phyloP scores from a whole-genome alignment of 495 filamentous ascomycete genomes.

The Chaetomium fimeti region DNA sequence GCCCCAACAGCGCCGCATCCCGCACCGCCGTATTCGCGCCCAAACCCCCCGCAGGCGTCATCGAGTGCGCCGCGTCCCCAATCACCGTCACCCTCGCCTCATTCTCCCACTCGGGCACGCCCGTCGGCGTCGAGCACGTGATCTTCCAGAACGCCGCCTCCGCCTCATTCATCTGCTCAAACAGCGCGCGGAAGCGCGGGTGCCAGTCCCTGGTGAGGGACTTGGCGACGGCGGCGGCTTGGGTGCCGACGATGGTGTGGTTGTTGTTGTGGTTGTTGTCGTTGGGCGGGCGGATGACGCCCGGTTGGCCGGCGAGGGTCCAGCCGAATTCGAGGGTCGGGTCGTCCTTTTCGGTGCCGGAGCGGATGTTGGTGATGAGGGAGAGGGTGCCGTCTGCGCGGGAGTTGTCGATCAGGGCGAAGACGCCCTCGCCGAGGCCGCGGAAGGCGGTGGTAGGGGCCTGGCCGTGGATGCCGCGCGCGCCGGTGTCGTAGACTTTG shows the following conservation, averaged over 20 bases:
- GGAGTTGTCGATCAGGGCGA: constrained; percentile 41
- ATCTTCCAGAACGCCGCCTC: constrained; percentile 59
- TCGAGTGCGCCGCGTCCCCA: constrained; percentile 60
- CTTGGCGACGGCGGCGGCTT: constrained; percentile 53
- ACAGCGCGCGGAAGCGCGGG: constrained; percentile 47
- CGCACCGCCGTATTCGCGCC: constrained; percentile 59
- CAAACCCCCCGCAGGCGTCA: constrained; percentile 61
- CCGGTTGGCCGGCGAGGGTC: constrained; percentile 54
- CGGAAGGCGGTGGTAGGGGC: constrained; percentile 54
- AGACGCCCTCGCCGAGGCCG: constrained; percentile 56
- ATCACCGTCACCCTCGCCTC: constrained; percentile 57
- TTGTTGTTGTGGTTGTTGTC: constrained; percentile 54
- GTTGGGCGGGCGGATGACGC: constrained; percentile 50
- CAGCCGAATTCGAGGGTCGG: constrained; percentile 53
- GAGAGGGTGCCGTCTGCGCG: constrained; percentile 43
- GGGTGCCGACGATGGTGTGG: constrained; percentile 48
- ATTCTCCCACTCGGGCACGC: constrained; percentile 52
- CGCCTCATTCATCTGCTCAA: constrained; percentile 50
- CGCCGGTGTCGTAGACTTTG: constrained; percentile 55
- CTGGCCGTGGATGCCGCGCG: constrained; percentile 56
- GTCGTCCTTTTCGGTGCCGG: constrained; percentile 56
- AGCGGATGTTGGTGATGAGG: constrained; percentile 55
- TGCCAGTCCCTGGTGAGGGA: constrained; percentile 50
- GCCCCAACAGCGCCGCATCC: constrained; percentile 51
- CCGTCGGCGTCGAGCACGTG: constrained; percentile 52